These are phyloP conservation scores for Pelargonium nanum DNA, from an alignment of 345 rosid species.

Conservation along the genomic window DNA sequence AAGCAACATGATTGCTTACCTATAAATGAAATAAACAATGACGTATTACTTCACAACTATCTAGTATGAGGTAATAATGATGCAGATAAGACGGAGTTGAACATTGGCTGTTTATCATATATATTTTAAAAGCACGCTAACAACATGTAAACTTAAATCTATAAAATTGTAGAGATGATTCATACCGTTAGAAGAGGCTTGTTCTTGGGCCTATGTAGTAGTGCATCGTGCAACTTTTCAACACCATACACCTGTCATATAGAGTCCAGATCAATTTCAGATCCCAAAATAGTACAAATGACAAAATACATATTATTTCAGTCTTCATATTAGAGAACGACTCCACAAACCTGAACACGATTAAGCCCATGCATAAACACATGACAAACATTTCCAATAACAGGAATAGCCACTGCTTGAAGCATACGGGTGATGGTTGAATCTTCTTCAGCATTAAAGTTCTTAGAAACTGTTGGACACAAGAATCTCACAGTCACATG, in stretches of 20 bases:
- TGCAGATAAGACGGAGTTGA: background rate
- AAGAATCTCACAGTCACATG: conserved; percentile 1
- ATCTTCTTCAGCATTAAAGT: conserved; percentile 58
- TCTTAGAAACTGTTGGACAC: conserved; percentile 48
- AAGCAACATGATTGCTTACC: conserved; percentile 98
- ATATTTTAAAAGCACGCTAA: background rate
- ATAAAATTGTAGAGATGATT: background rate
- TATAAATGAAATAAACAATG: conserved; percentile 13
- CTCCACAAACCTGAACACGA: conserved; percentile 58
- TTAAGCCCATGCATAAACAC: conserved; percentile 94
- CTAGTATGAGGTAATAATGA: background rate
- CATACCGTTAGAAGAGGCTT: conserved; percentile 79
- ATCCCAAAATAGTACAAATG: background rate
- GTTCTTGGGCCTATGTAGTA: conserved; percentile 63
- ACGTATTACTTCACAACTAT: background rate
- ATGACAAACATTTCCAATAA: conserved; percentile 86
- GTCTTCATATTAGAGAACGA: background rate
- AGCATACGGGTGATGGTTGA: conserved; percentile 55
- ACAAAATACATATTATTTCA: no score
- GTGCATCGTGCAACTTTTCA: conserved; percentile 82
- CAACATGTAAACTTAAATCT: background rate
- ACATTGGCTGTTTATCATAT: background rate
- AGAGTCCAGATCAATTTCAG: background rate
- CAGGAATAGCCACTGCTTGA: conserved; percentile 83
- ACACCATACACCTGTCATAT: conserved; percentile 72